Evolutionary conservation across 371 early-diverging fungal genomes (phyloP), one percentile per base, ranked within the genome.

Genomic region (Phascolomyces articulosus): DNA sequence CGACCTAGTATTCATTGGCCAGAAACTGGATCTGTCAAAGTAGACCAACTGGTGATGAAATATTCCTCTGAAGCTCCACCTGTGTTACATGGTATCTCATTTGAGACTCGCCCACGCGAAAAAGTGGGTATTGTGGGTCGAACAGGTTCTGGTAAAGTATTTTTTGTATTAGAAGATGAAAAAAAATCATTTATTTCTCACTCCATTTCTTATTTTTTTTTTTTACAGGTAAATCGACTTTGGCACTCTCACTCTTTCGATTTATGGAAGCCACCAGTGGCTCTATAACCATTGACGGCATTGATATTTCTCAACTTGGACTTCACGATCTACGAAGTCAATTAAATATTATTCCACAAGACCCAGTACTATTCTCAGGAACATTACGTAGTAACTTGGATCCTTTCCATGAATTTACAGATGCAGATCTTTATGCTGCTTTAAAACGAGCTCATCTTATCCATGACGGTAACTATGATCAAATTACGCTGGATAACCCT

Each of bases 361-460:
- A 91, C 11, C 89, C 91, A 20, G 88, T 91, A 9, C 81, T 91
- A 34, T 93, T 93, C 71, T 84, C 86, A n/a, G 90, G 92, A 29
- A 91, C 94, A 0, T 72, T 95, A 18, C 84, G 93, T 28, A 86
- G 78, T 65, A 95, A 94, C 63, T 67, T 95, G 59, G 93, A 93
- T 70, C 90, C 91, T 6, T 93, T 92, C 64, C 77, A 79, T 51
- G 76, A 87, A 55, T 79, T 87, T 60, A 65, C 79, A 20, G 94
- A 95, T 73, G 79, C 73, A 11, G 86, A 87, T 16, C 78, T 97
- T 4, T 96, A 95, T 94, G 81, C 85, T 11, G 86, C 91, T 2
- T 68, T 91, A 54, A 79, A 74, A 44, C 85, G 89, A 24, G 77
- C 86, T 3, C 89, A 88, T 55, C 69, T 90, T 59, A 72, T 91